phyloP scores from a whole-genome alignment of 1,284 basidiomycete genomes.

The Melampsora larici-populina region DNA sequence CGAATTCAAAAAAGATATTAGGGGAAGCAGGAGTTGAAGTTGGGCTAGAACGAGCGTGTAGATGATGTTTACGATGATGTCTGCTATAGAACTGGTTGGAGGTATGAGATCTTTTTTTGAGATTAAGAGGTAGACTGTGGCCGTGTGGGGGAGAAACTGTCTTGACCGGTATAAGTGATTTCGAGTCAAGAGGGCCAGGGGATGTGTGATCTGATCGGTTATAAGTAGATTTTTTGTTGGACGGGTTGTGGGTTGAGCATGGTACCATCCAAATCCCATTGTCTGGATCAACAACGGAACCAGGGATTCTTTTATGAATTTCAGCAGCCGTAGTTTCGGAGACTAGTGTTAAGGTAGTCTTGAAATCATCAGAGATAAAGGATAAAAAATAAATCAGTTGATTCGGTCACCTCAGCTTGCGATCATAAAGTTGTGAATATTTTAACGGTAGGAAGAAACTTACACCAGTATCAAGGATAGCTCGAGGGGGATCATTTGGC shows the following conservation, averaged over 20 bases:
- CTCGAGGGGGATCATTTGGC: conserved; percentile 26
- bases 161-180: background rate
- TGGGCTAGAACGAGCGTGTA: background rate
- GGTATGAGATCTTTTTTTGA: too few species aligned
- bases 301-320: conserved; percentile 20
- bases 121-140: background rate
- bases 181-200: background rate
- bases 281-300: conserved; percentile 10
- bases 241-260: background rate
- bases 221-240: too few species aligned
- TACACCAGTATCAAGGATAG: conserved; percentile 42
- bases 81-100: too few species aligned
- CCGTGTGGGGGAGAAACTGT: background rate
- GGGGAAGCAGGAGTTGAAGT: background rate
- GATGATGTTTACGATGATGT: background rate
- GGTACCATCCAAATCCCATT: conserved; percentile 37
- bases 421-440: too few species aligned
- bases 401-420: too few species aligned
- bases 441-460: background rate
- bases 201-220: background rate
- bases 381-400: background rate
- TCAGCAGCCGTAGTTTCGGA: conserved; percentile 6
- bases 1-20: conserved; percentile 32
- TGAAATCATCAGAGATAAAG: background rate
- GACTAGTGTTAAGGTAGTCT: conserved; percentile 31